Percentiles rank a stretch among this genome's conserved stretches.
Evolutionary conservation across 371 early-diverging fungal species (phyloP).

Genomic region (Mortierella sp.): DNA sequence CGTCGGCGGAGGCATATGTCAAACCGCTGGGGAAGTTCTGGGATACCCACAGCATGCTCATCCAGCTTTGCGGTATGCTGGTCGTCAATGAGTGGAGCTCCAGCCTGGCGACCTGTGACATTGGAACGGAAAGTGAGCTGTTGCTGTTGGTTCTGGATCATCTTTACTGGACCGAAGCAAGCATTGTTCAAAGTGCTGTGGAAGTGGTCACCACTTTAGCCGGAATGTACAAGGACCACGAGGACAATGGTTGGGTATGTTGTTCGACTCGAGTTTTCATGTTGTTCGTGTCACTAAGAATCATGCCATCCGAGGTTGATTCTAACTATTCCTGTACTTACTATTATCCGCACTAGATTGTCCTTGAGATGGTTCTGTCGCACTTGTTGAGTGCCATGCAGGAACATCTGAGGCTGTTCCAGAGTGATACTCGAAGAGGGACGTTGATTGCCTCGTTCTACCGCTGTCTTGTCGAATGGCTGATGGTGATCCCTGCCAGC

Average conservation of each 20-base stretch:
- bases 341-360: constrained; percentile 40
- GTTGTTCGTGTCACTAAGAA: not conserved
- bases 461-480: constrained; percentile 82
- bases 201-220: constrained; percentile 80
- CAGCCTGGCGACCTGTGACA: constrained; percentile 40
- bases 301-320: not conserved
- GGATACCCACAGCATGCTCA: constrained; percentile 56
- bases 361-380: constrained; percentile 75
- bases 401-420: constrained; percentile 74
- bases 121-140: constrained; percentile 69
- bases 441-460: constrained; percentile 75
- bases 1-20: constrained; percentile 42
- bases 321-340: not conserved
- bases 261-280: not conserved
- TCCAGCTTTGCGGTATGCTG: constrained; percentile 53
- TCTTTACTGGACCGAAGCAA: constrained; percentile 72
- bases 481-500: constrained; percentile 75
- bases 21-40: constrained; percentile 53
- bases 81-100: constrained; percentile 53
- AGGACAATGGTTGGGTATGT: constrained; percentile 73
- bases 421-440: constrained; percentile 50
- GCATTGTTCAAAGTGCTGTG: constrained; percentile 73
- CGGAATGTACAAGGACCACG: constrained; percentile 65
- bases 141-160: constrained; percentile 75
- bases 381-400: constrained; percentile 77